These are phyloP conservation scores for Colletotrichum spinosum DNA, from an alignment of 2,329 filamentous ascomycete genomes.

Conservation along the genomic window DNA sequence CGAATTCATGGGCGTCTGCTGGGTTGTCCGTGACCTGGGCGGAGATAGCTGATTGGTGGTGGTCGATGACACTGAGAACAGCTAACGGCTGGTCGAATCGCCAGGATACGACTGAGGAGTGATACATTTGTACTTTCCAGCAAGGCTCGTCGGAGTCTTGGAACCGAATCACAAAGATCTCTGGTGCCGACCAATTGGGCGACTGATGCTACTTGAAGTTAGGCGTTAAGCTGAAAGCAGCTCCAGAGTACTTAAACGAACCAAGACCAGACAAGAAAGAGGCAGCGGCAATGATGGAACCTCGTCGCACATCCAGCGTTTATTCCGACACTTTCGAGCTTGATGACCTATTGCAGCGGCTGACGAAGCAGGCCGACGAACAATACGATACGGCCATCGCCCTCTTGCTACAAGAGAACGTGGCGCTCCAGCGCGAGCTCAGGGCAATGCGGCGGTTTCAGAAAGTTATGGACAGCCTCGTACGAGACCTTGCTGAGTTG, in stretches of 20 bases:
- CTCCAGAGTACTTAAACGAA: not conserved
- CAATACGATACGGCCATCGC: not conserved
- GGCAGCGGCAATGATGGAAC: slow-evolving; percentile 7
- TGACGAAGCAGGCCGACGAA: slow-evolving; percentile 8
- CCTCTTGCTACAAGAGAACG: not conserved
- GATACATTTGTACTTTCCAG: not conserved
- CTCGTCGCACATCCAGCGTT: slow-evolving; percentile 4
- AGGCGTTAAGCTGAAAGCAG: not conserved
- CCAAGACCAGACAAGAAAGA: not conserved
- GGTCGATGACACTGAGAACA: not conserved
- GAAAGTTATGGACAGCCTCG: not conserved
- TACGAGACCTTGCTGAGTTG: not conserved
- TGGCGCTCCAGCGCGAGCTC: not conserved
- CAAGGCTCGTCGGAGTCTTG: not conserved
- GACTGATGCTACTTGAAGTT: slow-evolving; percentile 7
- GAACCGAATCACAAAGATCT: not conserved
- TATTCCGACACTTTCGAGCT: slow-evolving; percentile 11
- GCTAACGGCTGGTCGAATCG: not conserved
- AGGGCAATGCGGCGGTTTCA: not conserved
- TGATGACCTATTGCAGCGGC: not conserved
- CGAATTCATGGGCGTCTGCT: not conserved
- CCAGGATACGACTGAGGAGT: not conserved
- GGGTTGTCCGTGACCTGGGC: not conserved
- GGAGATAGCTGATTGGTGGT: not conserved
- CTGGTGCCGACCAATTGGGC: not conserved